phyloP scores from a whole-genome alignment of 768 basidiomycete genomes.

The Strobilomyces confusus region DNA sequence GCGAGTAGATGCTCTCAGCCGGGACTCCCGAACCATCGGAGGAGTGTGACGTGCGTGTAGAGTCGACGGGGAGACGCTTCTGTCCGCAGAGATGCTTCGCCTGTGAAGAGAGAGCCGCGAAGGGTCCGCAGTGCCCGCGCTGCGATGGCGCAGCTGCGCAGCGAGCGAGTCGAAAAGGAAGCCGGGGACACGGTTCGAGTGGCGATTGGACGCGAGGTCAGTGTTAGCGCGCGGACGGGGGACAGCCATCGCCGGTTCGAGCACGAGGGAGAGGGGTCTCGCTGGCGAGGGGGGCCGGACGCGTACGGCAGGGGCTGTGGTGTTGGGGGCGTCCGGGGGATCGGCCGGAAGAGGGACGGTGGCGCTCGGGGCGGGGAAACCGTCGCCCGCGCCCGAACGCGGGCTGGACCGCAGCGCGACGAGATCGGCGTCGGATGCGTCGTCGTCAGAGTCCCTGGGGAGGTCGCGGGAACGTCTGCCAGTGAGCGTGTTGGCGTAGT shows the following conservation, averaged over 20 bases:
- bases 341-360: background rate
- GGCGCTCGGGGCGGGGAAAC: conserved; percentile 25
- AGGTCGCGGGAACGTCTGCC: conserved; percentile 77
- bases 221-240: conserved; percentile 27
- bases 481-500: conserved; percentile 86
- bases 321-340: background rate
- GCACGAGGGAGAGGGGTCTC: conserved; percentile 6
- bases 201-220: conserved; percentile 11
- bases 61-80: background rate
- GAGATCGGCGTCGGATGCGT: conserved; percentile 54
- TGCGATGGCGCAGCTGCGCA: conserved; percentile 21
- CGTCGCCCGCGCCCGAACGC: conserved; percentile 46
- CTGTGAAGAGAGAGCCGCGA: background rate
- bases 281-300: background rate
- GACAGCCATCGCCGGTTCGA: background rate
- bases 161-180: conserved; percentile 5
- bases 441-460: conserved; percentile 61
- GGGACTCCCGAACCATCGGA: conserved; percentile 5
- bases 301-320: conserved; percentile 1
- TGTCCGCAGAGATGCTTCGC: conserved; percentile 5
- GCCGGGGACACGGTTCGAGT: conserved; percentile 9
- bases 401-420: conserved; percentile 48
- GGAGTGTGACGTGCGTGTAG: background rate
- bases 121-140: conserved; percentile 8
- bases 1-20: background rate